Evolutionary conservation across 371 early-diverging fungal genomes (phyloP).

Genomic region (Mortierella sp.): DNA sequence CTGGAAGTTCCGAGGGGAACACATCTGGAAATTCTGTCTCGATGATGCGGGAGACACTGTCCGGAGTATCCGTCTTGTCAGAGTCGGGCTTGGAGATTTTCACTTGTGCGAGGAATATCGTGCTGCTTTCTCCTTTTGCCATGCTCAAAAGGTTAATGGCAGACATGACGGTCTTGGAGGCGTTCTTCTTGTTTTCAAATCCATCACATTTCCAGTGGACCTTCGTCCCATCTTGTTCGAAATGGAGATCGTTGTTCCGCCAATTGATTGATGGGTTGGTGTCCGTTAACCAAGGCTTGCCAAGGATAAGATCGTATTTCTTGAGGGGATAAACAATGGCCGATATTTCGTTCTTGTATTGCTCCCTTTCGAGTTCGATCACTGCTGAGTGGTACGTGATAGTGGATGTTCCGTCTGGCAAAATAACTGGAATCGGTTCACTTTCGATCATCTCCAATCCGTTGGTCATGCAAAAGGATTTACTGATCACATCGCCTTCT

Average conservation of each 20-base stretch:
- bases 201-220: constrained; percentile 7
- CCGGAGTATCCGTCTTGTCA: not conserved
- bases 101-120: no score
- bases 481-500: constrained; percentile 10
- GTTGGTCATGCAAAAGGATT: constrained; percentile 8
- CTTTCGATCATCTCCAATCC: no score
- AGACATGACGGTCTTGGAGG: not conserved
- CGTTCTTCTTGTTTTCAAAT: no score
- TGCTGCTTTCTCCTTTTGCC: no score
- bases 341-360: constrained; percentile 9
- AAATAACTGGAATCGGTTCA: constrained; percentile 17
- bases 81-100: not conserved
- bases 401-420: constrained; percentile 18
- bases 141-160: no score
- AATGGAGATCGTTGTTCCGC: constrained; percentile 4
- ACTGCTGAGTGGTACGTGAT: no score
- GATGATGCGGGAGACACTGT: not conserved
- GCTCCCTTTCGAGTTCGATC: no score
- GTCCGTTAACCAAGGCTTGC: constrained; percentile 22
- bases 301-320: constrained; percentile 26
- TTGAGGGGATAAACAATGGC: constrained; percentile 12
- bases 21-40: constrained; percentile 5
- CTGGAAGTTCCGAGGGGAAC: not conserved
- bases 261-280: constrained; percentile 16
- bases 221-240: not conserved